Base-by-base conservation (phyloP, 2,329 filamentous ascomycete species). In the Colletotrichum trifolii region DNA sequence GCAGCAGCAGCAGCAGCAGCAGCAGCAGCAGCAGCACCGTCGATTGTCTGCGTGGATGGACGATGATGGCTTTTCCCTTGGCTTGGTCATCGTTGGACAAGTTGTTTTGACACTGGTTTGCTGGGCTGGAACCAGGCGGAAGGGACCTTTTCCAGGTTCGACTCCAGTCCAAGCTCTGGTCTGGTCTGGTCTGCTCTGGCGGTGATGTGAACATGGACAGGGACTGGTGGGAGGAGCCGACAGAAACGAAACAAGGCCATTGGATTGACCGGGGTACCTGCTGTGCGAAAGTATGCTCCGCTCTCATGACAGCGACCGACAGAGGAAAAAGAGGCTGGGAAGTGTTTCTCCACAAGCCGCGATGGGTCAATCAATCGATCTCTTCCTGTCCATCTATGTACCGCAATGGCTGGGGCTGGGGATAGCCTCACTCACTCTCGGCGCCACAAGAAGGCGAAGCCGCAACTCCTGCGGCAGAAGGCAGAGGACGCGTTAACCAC, bases 341-440 rank as follows among this genome's bases (percentile, higher is more conserved):
- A 56, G 39, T 35, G 39, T 33, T 25, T 38, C 11, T 34, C 17
- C 40, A 35, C 50, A 52, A 38, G 33, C n/a, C 43, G 46, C 55
- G 57, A 56, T 52, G 48, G 54, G 53, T 34, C 46, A 33, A 12
- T 34, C 46, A 33, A 12, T 6, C 2, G 46, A 25, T 25, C 25
- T 25, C 25, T 25, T 25, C 25, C 1, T 25, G 25, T 25, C 25
- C 25, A 25, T 25, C 25, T 12, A 9, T 11, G 34, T 50, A 40
- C 13, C 39, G 6, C 17, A 38, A 62, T 65, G 62, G 62, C 62
- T 65, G 62, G 62, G 58, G 61, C 62, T 65, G 62, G 62, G 58
- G 61, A 62, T 62, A 52, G 58, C 62, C 38, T 65, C 62, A 65
- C 57, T 62, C 38, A 47, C 33, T 9, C 35, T 12, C 25, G 40